phyloP scores from a whole-genome alignment of 345 rosid genomes.

The Cochlearia excelsa region DNA sequence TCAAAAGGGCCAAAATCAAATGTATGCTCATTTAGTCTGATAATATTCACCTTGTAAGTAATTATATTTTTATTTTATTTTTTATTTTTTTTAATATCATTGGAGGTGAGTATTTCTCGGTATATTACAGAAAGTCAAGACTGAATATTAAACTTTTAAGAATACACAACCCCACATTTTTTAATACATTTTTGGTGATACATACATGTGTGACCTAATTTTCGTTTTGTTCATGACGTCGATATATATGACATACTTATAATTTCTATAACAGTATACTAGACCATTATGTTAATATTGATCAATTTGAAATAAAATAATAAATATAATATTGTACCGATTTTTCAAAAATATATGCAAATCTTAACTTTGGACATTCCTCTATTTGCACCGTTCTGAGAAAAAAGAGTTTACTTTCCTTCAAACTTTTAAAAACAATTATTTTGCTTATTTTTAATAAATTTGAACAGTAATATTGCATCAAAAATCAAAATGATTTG shows the following conservation, averaged over 20 bases:
- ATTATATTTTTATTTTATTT: conserved; percentile 13
- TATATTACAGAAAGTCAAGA: conserved; percentile 24
- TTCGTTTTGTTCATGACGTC: conserved; percentile 21
- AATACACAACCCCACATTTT: conserved; percentile 15
- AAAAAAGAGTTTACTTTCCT: too few species aligned
- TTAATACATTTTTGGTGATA: conserved; percentile 3
- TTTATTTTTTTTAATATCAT: conserved; percentile 4
- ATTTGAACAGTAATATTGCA: too few species aligned
- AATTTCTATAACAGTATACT: conserved; percentile 3
- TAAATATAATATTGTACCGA: background rate
- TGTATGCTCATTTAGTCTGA: background rate
- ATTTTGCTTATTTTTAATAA: too few species aligned
- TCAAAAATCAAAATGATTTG: too few species aligned
- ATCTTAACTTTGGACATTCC: too few species aligned
- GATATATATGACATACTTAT: conserved; percentile 23
- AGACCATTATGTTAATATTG: background rate
- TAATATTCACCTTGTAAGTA: conserved; percentile 3
- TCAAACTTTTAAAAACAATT: too few species aligned
- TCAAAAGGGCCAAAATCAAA: background rate
- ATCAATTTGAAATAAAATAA: background rate
- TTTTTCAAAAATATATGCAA: too few species aligned
- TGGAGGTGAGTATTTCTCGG: conserved; percentile 13
- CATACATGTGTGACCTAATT: conserved; percentile 18
- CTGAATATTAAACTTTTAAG: background rate
- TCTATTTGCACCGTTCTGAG: too few species aligned